A percentile compares a stretch with the other conserved stretches of the same genome.
phyloP scores from a whole-genome alignment of 1,284 basidiomycete species.

The Amylostereum chailletii region DNA sequence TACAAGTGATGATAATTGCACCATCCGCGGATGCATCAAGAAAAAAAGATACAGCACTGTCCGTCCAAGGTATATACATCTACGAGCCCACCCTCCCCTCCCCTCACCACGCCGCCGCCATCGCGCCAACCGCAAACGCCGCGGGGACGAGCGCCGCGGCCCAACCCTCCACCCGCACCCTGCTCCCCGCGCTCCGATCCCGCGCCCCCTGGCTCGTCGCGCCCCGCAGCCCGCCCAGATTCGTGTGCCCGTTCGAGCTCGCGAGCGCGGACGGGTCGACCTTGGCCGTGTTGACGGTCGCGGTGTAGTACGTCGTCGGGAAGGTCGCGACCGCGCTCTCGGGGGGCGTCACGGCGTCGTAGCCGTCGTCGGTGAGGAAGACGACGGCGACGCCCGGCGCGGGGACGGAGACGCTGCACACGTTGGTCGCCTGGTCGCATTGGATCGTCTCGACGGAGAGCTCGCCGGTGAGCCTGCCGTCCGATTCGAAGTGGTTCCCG shows the following conservation, averaged over 20 bases:
- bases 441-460: constrained; percentile 30
- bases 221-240: constrained; percentile 24
- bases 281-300: constrained; percentile 17
- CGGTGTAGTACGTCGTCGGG: constrained; percentile 25
- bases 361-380: constrained; percentile 33
- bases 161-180: background rate
- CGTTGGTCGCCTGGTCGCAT: constrained; percentile 32
- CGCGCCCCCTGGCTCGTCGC: constrained; percentile 35
- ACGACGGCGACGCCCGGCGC: constrained; percentile 49
- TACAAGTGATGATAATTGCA: too few relatives aligned
- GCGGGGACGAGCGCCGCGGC: background rate
- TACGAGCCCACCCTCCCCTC: too few relatives aligned
- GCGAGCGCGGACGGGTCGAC: constrained; percentile 27
- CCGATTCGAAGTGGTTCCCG: constrained; percentile 28
- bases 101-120: too few relatives aligned
- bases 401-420: constrained; percentile 38
- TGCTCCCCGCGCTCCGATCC: background rate
- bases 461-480: constrained; percentile 37
- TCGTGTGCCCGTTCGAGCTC: constrained; percentile 43
- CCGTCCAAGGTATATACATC: too few relatives aligned
- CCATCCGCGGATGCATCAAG: too few relatives aligned
- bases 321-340: constrained; percentile 28
- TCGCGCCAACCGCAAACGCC: background rate
- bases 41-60: too few relatives aligned
- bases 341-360: constrained; percentile 20